Conservation (phyloP, 768 basidiomycete genomes). For the Trametes gibbosa region DNA sequence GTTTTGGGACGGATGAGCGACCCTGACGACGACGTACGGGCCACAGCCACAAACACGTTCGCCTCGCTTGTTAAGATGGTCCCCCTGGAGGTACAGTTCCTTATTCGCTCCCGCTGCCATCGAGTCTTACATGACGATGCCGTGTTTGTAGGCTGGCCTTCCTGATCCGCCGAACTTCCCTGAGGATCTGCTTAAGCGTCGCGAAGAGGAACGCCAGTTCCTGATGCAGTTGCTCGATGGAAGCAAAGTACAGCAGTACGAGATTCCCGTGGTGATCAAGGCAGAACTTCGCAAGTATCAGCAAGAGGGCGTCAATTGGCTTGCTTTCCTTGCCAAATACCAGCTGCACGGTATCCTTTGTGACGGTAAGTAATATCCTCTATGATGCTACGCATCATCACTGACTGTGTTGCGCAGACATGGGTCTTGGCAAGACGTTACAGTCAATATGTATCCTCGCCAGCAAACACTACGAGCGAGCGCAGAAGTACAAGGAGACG, state of each 20-base stretch:
- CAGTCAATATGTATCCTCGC: constrained; percentile 97
- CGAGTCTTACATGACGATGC: background rate
- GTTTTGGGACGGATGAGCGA: constrained; percentile 98
- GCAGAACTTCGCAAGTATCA: constrained; percentile 97
- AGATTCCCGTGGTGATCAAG: constrained; percentile 82
- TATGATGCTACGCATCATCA: background rate
- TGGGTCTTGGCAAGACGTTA: constrained; percentile 97
- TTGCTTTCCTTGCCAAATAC: constrained; percentile 97
- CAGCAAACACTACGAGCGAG: constrained; percentile 88
- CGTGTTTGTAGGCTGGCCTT: constrained; percentile 71
- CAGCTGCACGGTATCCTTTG: constrained; percentile 97
- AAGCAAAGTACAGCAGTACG: constrained; percentile 88
- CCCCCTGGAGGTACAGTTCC: constrained; percentile 78
- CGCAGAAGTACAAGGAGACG: constrained; percentile 61
- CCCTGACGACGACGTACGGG: constrained; percentile 83
- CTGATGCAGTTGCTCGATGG: constrained; percentile 93
- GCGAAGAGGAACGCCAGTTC: constrained; percentile 88
- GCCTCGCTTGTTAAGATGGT: constrained; percentile 98
- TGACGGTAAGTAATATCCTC: constrained; percentile 66
- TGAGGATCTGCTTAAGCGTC: constrained; percentile 77
- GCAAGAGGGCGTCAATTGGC: constrained; percentile 97
- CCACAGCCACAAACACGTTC: constrained; percentile 95
- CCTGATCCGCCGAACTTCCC: constrained; percentile 95
- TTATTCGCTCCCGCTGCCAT: background rate
- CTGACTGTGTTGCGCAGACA: constrained; percentile 56